A percentile compares a stretch with the other conserved stretches of the same genome.
Evolutionary conservation across 140 eudicot species (phyloP).

Genomic region (Stevia rebaudiana): DNA sequence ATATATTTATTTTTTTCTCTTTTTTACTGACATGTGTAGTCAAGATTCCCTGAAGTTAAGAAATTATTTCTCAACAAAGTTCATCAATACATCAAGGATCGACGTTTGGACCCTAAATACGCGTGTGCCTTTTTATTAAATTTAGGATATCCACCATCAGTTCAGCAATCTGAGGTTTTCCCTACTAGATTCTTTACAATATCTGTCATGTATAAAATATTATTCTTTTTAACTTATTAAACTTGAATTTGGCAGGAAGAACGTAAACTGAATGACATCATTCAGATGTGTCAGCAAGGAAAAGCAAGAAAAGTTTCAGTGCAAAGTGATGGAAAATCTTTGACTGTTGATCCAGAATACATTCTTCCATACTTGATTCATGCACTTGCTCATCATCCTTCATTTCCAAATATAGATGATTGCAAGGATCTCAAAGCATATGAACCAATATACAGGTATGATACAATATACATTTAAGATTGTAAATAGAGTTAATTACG

Average conservation of each 20-base stretch:
- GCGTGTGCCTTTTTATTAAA: slow-evolving; percentile 76
- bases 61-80: slow-evolving; percentile 61
- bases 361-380: slow-evolving; percentile 78
- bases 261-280: slow-evolving; percentile 57
- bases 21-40: slow-evolving; percentile 32
- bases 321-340: slow-evolving; percentile 57
- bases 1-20: neutral
- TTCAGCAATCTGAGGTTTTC: slow-evolving; percentile 37
- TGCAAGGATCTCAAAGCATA: slow-evolving; percentile 71
- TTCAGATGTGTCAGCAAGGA: slow-evolving; percentile 81
- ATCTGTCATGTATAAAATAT: slow-evolving; percentile 2
- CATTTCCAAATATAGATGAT: slow-evolving; percentile 71
- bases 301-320: slow-evolving; percentile 47
- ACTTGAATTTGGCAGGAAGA: slow-evolving; percentile 49
- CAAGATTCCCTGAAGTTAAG: slow-evolving; percentile 61
- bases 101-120: slow-evolving; percentile 79
- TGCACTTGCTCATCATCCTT: slow-evolving; percentile 82
- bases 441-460: slow-evolving; percentile 85
- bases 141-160: slow-evolving; percentile 39
- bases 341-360: slow-evolving; percentile 46
- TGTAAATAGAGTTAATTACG: neutral
- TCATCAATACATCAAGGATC: slow-evolving; percentile 92
- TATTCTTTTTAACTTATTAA: neutral
- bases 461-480: neutral
- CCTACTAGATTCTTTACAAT: slow-evolving; percentile 8